Percentiles rank a stretch among this genome's conserved stretches.
phyloP scores from a whole-genome alignment of 108 stramenopile genomes.

The Cyclotella choctawhatcheeana region DNA sequence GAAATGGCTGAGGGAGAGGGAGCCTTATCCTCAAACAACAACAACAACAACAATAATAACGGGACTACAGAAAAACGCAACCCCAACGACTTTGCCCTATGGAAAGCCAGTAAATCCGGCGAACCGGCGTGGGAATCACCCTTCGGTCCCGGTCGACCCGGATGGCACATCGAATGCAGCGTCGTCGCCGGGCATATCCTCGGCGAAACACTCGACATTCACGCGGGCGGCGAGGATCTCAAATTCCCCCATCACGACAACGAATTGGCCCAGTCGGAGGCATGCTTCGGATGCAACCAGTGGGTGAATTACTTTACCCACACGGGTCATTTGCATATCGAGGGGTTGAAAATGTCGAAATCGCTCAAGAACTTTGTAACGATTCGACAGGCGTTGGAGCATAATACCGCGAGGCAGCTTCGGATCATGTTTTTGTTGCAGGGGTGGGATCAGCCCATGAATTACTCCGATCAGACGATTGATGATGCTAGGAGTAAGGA shows the following conservation, averaged over 20 bases:
- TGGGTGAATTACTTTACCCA: slow-evolving; percentile 97
- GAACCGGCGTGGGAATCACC: slow-evolving; percentile 97
- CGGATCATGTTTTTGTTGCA: slow-evolving; percentile 95
- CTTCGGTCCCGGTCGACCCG: slow-evolving; percentile 97
- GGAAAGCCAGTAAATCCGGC: slow-evolving; percentile 95
- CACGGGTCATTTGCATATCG: slow-evolving; percentile 94
- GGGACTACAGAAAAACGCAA: slow-evolving; percentile 92
- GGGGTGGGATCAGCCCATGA: slow-evolving; percentile 95
- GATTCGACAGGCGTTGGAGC: slow-evolving; percentile 88
- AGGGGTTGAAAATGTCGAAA: slow-evolving; percentile 97
- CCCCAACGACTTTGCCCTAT: slow-evolving; percentile 96
- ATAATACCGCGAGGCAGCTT: slow-evolving; percentile 85
- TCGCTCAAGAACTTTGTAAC: slow-evolving; percentile 97
- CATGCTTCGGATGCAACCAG: slow-evolving; percentile 74
- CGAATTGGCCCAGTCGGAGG: slow-evolving; percentile 97
- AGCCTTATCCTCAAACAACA: slow-evolving; percentile 61
- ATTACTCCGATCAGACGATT: slow-evolving; percentile 96
- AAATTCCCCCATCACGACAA: slow-evolving; percentile 99
- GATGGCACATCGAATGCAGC: slow-evolving; percentile 99
- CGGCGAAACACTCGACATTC: slow-evolving; percentile 87
- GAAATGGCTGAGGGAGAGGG: slow-evolving; percentile 97
- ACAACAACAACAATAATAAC: no score
- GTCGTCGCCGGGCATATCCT: slow-evolving; percentile 95
- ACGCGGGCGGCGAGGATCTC: slow-evolving; percentile 97
- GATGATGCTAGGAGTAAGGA: slow-evolving; percentile 92